Conservation (phyloP, 208 protist species). For the Giardia duodenalis region DNA sequence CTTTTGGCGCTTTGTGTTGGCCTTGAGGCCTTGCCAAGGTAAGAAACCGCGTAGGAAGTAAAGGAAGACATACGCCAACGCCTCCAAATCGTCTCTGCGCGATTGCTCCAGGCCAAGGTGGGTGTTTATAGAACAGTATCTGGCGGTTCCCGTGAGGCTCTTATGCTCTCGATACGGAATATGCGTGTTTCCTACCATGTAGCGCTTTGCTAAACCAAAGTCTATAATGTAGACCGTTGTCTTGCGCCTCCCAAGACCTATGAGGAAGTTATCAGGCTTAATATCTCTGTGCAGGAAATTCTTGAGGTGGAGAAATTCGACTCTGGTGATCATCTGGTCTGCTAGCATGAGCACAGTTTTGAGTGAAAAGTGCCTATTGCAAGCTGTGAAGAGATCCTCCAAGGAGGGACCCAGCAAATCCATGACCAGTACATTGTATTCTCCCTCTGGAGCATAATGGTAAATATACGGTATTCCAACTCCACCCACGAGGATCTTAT, state of each 20-base stretch:
- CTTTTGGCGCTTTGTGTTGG: conserved; percentile 87
- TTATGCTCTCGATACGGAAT: conserved; percentile 97
- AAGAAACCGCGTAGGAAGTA: conserved; percentile 92
- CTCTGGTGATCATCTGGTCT: conserved; percentile 77
- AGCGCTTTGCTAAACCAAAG: conserved; percentile 96
- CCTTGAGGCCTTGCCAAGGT: conserved; percentile 84
- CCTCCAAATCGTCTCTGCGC: conserved; percentile 88
- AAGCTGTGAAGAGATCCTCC: conserved; percentile 86
- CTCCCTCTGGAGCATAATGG: conserved; percentile 76
- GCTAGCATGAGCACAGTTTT: conserved; percentile 94
- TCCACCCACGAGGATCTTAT: conserved; percentile 60
- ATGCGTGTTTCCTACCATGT: conserved; percentile 88
- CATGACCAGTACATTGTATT: conserved; percentile 95
- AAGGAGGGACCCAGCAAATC: conserved; percentile 87
- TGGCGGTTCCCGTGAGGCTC: conserved; percentile 90
- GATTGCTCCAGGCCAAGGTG: conserved; percentile 86
- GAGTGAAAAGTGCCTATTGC: conserved; percentile 64
- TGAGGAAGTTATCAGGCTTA: conserved; percentile 94
- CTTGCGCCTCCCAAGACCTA: conserved; percentile 67
- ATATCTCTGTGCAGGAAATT: conserved; percentile 88
- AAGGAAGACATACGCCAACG: conserved; percentile 92
- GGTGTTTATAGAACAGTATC: conserved; percentile 96
- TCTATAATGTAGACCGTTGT: conserved; percentile 81
- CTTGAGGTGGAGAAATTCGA: conserved; percentile 85
- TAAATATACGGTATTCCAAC: conserved; percentile 77